Conservation (phyloP, 345 rosid genomes). For the Eucalyptus cloeziana region DNA sequence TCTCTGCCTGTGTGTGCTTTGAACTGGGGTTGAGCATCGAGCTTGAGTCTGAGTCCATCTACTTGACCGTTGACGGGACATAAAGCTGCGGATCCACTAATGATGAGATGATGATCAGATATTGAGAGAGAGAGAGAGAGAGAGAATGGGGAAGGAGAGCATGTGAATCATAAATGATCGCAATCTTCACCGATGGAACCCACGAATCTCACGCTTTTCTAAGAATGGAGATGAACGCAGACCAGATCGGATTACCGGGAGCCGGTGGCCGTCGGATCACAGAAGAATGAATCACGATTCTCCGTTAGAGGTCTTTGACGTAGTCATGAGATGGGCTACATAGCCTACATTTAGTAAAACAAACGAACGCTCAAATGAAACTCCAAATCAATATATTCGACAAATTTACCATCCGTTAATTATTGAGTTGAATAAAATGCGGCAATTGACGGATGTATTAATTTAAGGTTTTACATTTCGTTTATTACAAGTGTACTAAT, state of each 20-base stretch:
- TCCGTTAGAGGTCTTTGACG: not conserved
- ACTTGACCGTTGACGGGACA: not conserved
- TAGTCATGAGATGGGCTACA: not conserved
- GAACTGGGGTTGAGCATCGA: not conserved
- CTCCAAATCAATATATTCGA: too few species aligned
- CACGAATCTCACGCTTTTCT: not conserved
- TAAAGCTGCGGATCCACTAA: not conserved
- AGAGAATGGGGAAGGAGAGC: not conserved
- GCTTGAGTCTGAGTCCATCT: not conserved
- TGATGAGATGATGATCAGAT: not conserved
- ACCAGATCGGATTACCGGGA: not conserved
- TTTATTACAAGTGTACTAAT: fast-evolving
- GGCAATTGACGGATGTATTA: fast-evolving
- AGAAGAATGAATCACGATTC: not conserved
- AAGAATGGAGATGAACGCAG: not conserved
- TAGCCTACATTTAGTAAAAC: not conserved
- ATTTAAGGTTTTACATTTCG: fast-evolving
- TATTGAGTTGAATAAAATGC: fast-evolving
- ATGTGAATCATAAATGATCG: not conserved
- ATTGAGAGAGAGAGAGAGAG: not conserved
- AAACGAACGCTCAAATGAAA: fast-evolving
- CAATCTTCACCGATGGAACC: not conserved
- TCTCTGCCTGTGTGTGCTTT: not conserved
- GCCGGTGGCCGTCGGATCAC: not conserved
- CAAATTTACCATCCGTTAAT: fast-evolving